Evolutionary conservation across 2,329 filamentous ascomycete species (phyloP), one percentile per base, ranked within the genome.

Genomic region (Xylariaceae sp.): DNA sequence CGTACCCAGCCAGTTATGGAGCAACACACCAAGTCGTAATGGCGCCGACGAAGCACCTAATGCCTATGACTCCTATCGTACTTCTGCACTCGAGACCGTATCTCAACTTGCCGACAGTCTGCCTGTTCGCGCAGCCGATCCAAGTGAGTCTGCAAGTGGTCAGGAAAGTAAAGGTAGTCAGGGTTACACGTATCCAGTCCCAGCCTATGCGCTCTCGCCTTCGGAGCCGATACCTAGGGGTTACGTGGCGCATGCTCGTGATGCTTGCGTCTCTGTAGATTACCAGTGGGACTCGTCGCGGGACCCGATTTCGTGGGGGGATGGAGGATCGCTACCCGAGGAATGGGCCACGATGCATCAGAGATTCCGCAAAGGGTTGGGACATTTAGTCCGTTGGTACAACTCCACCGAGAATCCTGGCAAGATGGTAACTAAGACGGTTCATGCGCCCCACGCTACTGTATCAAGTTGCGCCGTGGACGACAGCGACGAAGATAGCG

Each of bases 341-440:
- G 94, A 97, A 74, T 99, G 94, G 94, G 89, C 90, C 35, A 81
- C 86, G 2, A 97, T 99, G 94, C 94, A 99, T 74, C 88, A 87
- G 71, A 84, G 94, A 18, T 96, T 97, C 69, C 83, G 92, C 44
- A 84, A 80, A 62, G 93, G 93, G 0, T 74, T 97, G 45, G 86
- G 89, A 65, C 84, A 85, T 50, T 82, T 97, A 77, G 78, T 97
- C 10, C 82, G 88, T 60, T 97, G 92, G 90, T 99, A 99, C 71
- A 80, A 71, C 68, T 85, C 73, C 64, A 78, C 75, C 6, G 79
- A 82, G 35, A 74, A 77, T 30, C 79, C 82, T 2, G 77, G 78
- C 8, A 77, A 82, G 49, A 77, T 82, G 72, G 77, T 80, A 11
- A 80, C 80, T 7, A 80, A 76, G 58, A 75, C 76, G 1, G 54